phyloP scores from a whole-genome alignment of 768 basidiomycete genomes.

The Boletellus ananiceps region DNA sequence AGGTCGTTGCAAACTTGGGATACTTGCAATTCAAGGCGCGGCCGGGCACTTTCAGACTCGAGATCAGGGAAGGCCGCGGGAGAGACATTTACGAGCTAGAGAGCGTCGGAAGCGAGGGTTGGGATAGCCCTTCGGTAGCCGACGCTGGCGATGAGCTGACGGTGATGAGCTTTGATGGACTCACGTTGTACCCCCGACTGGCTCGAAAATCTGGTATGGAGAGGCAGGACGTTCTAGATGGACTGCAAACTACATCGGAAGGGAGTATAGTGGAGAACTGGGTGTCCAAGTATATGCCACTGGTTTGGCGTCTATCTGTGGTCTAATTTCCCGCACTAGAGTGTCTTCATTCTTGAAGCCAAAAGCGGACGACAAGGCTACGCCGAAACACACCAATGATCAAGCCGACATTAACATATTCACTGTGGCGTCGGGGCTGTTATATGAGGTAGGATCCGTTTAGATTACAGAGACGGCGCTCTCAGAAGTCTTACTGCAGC shows the following conservation, averaged over 20 bases:
- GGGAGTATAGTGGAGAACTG: slow-evolving; percentile 45
- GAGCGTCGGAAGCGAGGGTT: slow-evolving; percentile 86
- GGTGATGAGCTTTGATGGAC: slow-evolving; percentile 84
- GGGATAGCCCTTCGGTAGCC: slow-evolving; percentile 71
- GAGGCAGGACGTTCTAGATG: slow-evolving; percentile 69
- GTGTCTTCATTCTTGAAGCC: slow-evolving; percentile 42
- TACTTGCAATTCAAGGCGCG: slow-evolving; percentile 94
- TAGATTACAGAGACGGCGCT: not conserved
- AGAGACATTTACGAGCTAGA: slow-evolving; percentile 76
- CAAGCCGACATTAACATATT: slow-evolving; percentile 98
- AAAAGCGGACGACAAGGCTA: slow-evolving; percentile 22
- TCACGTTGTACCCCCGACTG: slow-evolving; percentile 83
- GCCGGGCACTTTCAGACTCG: slow-evolving; percentile 81
- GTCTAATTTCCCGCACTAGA: slow-evolving; percentile 23
- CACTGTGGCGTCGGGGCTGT: slow-evolving; percentile 92
- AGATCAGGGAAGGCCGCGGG: slow-evolving; percentile 79
- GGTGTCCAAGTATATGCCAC: slow-evolving; percentile 44
- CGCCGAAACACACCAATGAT: slow-evolving; percentile 26
- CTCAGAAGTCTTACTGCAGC: slow-evolving; percentile 41
- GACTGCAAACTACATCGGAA: slow-evolving; percentile 31
- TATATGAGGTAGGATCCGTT: slow-evolving; percentile 76
- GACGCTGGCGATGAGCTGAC: slow-evolving; percentile 71
- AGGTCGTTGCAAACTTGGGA: slow-evolving; percentile 90
- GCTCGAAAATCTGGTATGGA: slow-evolving; percentile 72
- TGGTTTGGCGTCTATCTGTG: not conserved